Conservation (phyloP, 202 grass and related monocot genomes). For the Cymbopogon flexuosus region DNA sequence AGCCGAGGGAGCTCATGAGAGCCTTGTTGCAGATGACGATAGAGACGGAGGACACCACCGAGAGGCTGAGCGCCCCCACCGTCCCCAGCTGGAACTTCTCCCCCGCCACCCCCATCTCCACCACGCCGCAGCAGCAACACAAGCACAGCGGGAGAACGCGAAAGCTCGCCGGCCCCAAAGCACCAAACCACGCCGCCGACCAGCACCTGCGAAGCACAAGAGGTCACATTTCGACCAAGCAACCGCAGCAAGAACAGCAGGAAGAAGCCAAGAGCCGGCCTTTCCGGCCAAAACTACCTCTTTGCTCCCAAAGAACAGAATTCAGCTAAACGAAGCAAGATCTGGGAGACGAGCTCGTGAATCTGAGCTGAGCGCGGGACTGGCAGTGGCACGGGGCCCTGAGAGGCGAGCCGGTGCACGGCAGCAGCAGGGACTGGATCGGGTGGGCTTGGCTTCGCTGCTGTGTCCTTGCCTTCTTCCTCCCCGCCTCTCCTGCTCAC, state of each 20-base stretch:
- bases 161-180: not conserved
- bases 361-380: slow-evolving; percentile 4
- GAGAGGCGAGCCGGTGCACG: not conserved
- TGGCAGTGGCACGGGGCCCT: slow-evolving; percentile 21
- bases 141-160: not conserved
- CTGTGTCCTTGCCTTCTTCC: slow-evolving; percentile 11
- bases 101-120: slow-evolving; percentile 43
- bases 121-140: slow-evolving; percentile 13
- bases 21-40: slow-evolving; percentile 98
- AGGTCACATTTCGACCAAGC: slow-evolving; percentile 36
- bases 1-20: slow-evolving; percentile 87
- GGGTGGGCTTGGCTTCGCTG: slow-evolving; percentile 21
- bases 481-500: slow-evolving; percentile 12
- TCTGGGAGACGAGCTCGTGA: slow-evolving; percentile 27
- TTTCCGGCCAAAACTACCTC: slow-evolving; percentile 29
- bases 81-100: slow-evolving; percentile 91
- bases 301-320: slow-evolving; percentile 5
- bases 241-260: not conserved
- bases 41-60: slow-evolving; percentile 88
- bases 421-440: slow-evolving; percentile 7
- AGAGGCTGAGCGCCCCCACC: slow-evolving; percentile 77
- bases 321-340: slow-evolving; percentile 12
- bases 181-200: not conserved
- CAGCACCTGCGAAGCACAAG: slow-evolving; percentile 28
- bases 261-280: not conserved